phyloP scores from a whole-genome alignment of 768 basidiomycete species.

The Suillus plorans region DNA sequence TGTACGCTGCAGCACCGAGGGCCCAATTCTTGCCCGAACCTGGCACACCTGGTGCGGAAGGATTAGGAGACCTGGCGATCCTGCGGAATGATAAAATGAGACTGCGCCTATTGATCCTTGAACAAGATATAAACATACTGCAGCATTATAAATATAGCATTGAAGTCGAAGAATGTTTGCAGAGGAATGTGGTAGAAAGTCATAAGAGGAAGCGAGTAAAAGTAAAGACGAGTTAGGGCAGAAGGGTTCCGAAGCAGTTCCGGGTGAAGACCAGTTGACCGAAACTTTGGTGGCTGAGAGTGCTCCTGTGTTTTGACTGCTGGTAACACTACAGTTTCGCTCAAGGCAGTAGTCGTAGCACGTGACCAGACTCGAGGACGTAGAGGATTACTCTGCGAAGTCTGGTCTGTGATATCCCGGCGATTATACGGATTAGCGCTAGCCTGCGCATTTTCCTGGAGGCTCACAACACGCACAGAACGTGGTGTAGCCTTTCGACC shows the following conservation, averaged over 20 bases:
- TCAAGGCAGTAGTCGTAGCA: conserved; percentile 46
- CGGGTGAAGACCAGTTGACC: conserved; percentile 63
- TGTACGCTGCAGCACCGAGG: conserved; percentile 78
- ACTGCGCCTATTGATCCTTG: not conserved
- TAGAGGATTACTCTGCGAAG: conserved; percentile 39
- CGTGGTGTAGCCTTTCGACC: conserved; percentile 82
- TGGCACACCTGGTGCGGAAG: conserved; percentile 64
- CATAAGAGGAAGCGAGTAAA: conserved; percentile 67
- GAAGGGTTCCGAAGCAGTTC: conserved; percentile 66
- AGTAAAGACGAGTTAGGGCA: conserved; percentile 54
- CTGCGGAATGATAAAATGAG: conserved; percentile 35
- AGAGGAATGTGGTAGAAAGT: conserved; percentile 70
- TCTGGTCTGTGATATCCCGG: conserved; percentile 52
- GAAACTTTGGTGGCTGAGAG: conserved; percentile 62
- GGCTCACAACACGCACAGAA: conserved; percentile 77
- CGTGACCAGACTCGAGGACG: conserved; percentile 59
- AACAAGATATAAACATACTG: conserved; percentile 57
- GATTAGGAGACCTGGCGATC: conserved; percentile 73
- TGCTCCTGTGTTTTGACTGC: conserved; percentile 32
- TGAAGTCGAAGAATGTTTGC: conserved; percentile 89
- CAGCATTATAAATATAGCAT: conserved; percentile 78
- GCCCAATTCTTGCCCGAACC: conserved; percentile 80
- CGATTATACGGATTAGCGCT: conserved; percentile 34
- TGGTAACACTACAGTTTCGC: conserved; percentile 45
- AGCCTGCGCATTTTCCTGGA: conserved; percentile 49